A percentile compares a stretch with the other conserved stretches of the same genome.
phyloP scores from a whole-genome alignment of 495 filamentous ascomycete genomes.

The Penicillium simplicissimum region DNA sequence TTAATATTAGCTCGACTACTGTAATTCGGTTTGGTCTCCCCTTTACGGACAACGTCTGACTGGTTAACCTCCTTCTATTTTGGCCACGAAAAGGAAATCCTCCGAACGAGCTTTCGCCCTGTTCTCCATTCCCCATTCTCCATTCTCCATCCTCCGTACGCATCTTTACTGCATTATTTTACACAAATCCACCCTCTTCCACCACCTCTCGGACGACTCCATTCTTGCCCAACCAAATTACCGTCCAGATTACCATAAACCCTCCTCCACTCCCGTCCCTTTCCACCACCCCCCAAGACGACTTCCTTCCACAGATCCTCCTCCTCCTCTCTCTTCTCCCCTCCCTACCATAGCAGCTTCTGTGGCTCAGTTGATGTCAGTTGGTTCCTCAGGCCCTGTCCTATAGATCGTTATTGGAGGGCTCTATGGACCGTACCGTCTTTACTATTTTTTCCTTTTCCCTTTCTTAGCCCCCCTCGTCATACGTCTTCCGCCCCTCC shows the following conservation, averaged over 20 bases:
- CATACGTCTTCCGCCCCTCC: conserved; percentile 26
- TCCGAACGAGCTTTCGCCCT: background rate
- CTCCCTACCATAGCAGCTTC: conserved; percentile 11
- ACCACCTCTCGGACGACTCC: too few relatives aligned
- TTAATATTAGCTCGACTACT: background rate
- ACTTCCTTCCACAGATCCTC: conserved; percentile 1
- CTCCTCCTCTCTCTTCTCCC: background rate
- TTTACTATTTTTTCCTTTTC: conserved; percentile 21
- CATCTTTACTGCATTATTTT: background rate
- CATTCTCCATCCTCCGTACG: background rate
- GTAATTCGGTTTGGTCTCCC: background rate
- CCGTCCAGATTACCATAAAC: too few relatives aligned
- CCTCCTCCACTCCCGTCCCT: background rate
- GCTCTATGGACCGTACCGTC: conserved; percentile 29
- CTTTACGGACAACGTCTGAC: background rate
- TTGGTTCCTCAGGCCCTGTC: conserved; percentile 6
- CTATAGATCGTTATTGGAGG: conserved; percentile 26
- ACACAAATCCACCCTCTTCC: conserved; percentile 2
- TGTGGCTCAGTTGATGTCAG: conserved; percentile 31
- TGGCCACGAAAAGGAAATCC: background rate
- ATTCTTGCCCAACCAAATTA: too few relatives aligned
- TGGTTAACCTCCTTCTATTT: background rate
- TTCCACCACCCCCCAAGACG: background rate
- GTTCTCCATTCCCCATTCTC: conserved; percentile 4
- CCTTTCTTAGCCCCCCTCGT: conserved; percentile 21